These are phyloP conservation scores for Copromyces sp. DNA, from an alignment of 495 filamentous ascomycete species.

Conservation along the genomic window DNA sequence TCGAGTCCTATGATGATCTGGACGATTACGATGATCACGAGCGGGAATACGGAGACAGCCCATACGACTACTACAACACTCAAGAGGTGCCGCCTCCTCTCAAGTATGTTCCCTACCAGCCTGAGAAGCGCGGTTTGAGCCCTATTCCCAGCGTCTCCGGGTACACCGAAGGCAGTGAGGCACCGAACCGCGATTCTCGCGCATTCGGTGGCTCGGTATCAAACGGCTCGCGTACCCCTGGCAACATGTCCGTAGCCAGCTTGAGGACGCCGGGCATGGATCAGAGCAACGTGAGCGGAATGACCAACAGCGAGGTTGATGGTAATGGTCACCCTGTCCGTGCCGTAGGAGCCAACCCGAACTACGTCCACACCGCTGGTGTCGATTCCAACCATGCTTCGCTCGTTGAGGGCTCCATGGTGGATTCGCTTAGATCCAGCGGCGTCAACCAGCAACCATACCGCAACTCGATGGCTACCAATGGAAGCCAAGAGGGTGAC, in stretches of 20 bases:
- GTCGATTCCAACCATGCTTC: slow-evolving; percentile 86
- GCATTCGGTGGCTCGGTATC: not conserved
- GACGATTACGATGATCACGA: slow-evolving; percentile 30
- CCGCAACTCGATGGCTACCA: slow-evolving; percentile 28
- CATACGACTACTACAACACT: slow-evolving; percentile 40
- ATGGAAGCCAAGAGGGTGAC: slow-evolving; percentile 22
- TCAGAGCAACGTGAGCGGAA: slow-evolving; percentile 50
- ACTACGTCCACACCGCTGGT: slow-evolving; percentile 59
- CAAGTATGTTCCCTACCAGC: slow-evolving; percentile 47
- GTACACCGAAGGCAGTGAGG: slow-evolving; percentile 46
- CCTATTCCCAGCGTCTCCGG: slow-evolving; percentile 85
- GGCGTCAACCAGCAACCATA: slow-evolving; percentile 21
- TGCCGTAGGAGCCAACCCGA: slow-evolving; percentile 58
- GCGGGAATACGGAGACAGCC: slow-evolving; percentile 30
- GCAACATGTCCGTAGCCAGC: slow-evolving; percentile 26
- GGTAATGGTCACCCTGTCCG: slow-evolving; percentile 57
- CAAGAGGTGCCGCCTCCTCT: slow-evolving; percentile 46
- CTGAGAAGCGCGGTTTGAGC: slow-evolving; percentile 57
- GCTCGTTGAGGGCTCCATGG: slow-evolving; percentile 71
- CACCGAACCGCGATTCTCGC: slow-evolving; percentile 36
- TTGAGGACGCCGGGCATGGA: slow-evolving; percentile 38
- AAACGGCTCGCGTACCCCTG: not conserved
- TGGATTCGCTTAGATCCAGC: slow-evolving; percentile 50
- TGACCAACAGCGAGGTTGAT: slow-evolving; percentile 60
- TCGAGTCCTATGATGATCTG: slow-evolving; percentile 32